Evolutionary conservation across 164 flowering plant species (phyloP).

Genomic region (Kingdonia uniflora): DNA sequence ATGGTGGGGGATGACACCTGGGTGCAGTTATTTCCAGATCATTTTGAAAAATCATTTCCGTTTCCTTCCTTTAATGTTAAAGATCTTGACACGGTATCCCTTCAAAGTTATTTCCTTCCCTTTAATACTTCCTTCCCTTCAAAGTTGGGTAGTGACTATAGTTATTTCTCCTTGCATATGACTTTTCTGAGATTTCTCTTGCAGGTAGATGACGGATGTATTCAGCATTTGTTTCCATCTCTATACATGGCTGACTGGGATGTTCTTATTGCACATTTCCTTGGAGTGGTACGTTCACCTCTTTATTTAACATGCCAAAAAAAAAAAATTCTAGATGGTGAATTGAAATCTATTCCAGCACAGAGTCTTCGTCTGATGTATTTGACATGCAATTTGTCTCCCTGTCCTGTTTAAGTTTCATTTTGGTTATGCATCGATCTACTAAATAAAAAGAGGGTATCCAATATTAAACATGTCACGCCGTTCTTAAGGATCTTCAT

Average conservation of each 20-base stretch:
- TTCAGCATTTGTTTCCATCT: conserved; percentile 72
- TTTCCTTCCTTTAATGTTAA: conserved; percentile 95
- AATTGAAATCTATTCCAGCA: too few relatives aligned
- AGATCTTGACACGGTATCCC: conserved; percentile 82
- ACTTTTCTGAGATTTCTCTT: conserved; percentile 12
- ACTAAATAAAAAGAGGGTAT: too few relatives aligned
- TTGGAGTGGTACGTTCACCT: conserved; percentile 75
- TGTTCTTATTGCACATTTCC: conserved; percentile 98
- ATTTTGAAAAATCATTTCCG: conserved; percentile 69
- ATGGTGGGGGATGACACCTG: conserved; percentile 99
- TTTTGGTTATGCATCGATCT: too few relatives aligned
- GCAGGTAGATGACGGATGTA: conserved; percentile 94
- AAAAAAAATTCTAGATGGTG: too few relatives aligned
- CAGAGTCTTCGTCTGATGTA: too few relatives aligned
- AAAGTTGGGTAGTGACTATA: not conserved
- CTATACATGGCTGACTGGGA: conserved; percentile 83
- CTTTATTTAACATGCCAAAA: not conserved
- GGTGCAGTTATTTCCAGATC: conserved; percentile 86
- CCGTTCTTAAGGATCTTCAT: too few relatives aligned
- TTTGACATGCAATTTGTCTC: too few relatives aligned
- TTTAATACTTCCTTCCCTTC: not conserved
- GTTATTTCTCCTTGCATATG: not conserved
- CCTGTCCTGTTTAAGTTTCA: too few relatives aligned
- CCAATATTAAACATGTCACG: too few relatives aligned
- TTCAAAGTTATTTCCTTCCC: not conserved